These are phyloP conservation scores for Mycena rebaudengoi DNA, from an alignment of 768 basidiomycete species.

Conservation along the genomic window DNA sequence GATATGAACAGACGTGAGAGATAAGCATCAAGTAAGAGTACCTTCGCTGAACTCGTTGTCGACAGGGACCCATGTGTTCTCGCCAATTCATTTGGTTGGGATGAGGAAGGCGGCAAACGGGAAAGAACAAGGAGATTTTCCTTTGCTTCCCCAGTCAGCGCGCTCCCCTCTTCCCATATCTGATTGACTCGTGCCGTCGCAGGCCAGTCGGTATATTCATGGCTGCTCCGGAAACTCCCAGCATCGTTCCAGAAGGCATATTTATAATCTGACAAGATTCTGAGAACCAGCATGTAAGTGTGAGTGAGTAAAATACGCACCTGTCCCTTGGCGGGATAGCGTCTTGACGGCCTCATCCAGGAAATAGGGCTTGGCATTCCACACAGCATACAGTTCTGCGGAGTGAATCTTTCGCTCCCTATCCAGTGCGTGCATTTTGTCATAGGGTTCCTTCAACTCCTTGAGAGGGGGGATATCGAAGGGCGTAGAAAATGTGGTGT, in stretches of 20 bases:
- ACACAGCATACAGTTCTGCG: constrained; percentile 60
- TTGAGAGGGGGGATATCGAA: constrained; percentile 57
- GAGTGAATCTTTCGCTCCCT: constrained; percentile 51
- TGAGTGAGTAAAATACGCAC: no score
- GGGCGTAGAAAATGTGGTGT: constrained; percentile 53
- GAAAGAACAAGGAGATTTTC: constrained; percentile 59
- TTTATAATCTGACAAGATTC: no score
- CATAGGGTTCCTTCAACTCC: constrained; percentile 44
- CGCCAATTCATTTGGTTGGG: constrained; percentile 44
- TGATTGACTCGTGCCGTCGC: constrained; percentile 47
- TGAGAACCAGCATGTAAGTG: no score
- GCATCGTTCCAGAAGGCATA: constrained; percentile 70
- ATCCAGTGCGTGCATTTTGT: constrained; percentile 51
- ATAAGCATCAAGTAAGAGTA: constrained; percentile 18
- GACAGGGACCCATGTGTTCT: constrained; percentile 56
- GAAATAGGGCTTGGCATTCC: constrained; percentile 64
- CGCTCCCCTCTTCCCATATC: constrained; percentile 47
- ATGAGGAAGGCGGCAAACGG: constrained; percentile 47
- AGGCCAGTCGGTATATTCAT: constrained; percentile 58
- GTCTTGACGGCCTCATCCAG: constrained; percentile 51
- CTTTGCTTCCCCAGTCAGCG: constrained; percentile 33
- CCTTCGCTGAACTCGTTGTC: constrained; percentile 64
- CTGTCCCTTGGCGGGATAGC: constrained; percentile 28
- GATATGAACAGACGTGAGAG: neutral
- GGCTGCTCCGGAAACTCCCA: constrained; percentile 56